Conservation (phyloP, 768 basidiomycete genomes). For the Lepiota subincarnata region DNA sequence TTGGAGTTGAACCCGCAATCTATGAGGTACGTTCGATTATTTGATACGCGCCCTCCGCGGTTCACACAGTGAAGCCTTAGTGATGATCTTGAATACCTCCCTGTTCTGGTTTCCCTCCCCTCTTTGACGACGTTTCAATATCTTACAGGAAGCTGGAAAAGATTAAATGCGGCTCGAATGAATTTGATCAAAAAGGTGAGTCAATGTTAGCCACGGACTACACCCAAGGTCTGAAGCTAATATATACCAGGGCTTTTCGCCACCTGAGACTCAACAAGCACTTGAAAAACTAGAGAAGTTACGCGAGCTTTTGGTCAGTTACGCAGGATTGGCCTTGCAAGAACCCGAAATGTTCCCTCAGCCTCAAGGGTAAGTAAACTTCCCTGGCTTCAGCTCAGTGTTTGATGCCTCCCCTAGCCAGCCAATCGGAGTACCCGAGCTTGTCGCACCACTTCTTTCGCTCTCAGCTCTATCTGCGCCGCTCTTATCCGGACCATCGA, state of each 20-base stretch:
- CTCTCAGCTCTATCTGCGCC: constrained; percentile 67
- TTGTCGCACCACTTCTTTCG: constrained; percentile 77
- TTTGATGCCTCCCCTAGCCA: constrained; percentile 40
- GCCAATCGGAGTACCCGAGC: constrained; percentile 70
- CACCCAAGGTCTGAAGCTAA: not conserved
- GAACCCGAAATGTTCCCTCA: constrained; percentile 96
- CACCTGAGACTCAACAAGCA: constrained; percentile 60
- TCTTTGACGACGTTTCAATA: constrained; percentile 83
- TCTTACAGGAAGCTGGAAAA: constrained; percentile 88
- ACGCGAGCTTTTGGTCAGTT: constrained; percentile 81
- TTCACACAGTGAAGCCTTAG: constrained; percentile 30
- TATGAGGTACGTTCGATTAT: constrained; percentile 51
- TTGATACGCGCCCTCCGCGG: not conserved
- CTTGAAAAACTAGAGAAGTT: constrained; percentile 65
- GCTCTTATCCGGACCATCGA: constrained; percentile 43
- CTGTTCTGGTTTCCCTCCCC: constrained; percentile 75
- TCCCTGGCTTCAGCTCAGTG: not conserved
- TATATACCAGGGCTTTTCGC: constrained; percentile 48
- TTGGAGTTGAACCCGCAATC: constrained; percentile 72
- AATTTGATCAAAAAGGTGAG: constrained; percentile 63
- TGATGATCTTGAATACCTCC: constrained; percentile 70
- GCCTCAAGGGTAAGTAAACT: constrained; percentile 57
- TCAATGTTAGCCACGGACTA: not conserved
- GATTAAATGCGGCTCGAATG: constrained; percentile 55
- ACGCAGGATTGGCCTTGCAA: constrained; percentile 84